Conservation (phyloP, 2,329 filamentous ascomycete species). For the Calonectria henricotiae region DNA sequence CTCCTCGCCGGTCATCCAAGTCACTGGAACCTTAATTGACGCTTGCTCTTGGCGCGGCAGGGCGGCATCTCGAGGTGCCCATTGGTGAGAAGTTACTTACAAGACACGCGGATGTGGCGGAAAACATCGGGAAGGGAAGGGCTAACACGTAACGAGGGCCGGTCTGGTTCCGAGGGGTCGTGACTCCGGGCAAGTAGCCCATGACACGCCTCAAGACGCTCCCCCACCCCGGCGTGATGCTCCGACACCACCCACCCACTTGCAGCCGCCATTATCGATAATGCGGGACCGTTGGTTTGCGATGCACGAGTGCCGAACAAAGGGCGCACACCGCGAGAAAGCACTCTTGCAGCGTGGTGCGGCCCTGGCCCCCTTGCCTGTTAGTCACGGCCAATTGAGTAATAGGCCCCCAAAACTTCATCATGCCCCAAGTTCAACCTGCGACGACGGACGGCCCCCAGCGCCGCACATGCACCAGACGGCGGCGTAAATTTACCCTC, state of each 20-base stretch:
- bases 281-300: slow-evolving; percentile 7
- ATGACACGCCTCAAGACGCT: not conserved
- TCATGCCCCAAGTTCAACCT: no score
- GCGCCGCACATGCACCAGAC: not conserved
- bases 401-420: no score
- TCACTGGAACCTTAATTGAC: slow-evolving; percentile 30
- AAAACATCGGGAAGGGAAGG: slow-evolving; percentile 40
- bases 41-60: slow-evolving; percentile 10
- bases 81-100: slow-evolving; percentile 26
- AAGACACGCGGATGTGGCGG: slow-evolving; percentile 36
- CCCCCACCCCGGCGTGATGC: not conserved
- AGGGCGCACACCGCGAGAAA: not conserved
- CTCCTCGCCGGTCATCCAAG: not conserved
- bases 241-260: slow-evolving; percentile 1
- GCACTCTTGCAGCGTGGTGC: not conserved
- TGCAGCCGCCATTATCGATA: slow-evolving; percentile 10
- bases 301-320: not conserved
- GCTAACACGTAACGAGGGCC: slow-evolving; percentile 12
- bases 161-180: not conserved
- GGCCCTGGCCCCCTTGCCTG: not conserved
- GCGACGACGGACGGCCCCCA: no score
- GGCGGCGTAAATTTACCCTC: not conserved
- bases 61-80: not conserved
- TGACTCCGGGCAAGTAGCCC: not conserved
- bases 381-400: slow-evolving; percentile 1